These are phyloP conservation scores for Kuraishia cidri DNA, from an alignment of 805 yeast species.

Conservation along the genomic window DNA sequence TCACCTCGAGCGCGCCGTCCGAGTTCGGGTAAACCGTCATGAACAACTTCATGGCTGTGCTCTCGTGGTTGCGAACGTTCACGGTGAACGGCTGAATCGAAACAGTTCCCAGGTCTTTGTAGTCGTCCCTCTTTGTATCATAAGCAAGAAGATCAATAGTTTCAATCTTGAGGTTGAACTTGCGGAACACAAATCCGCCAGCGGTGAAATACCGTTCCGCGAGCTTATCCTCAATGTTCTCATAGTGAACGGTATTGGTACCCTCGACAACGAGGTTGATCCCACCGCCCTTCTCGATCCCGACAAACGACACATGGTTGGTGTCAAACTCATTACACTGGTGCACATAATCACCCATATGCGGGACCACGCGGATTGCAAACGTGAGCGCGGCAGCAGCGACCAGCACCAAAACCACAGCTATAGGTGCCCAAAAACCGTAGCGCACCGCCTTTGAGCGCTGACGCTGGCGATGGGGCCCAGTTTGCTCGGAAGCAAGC, in stretches of 20 bases:
- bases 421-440: too few species aligned
- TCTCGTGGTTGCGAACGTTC: conserved; percentile 15
- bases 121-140: conserved; percentile 9
- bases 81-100: conserved; percentile 23
- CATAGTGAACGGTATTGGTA: conserved; percentile 18
- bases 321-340: conserved; percentile 22
- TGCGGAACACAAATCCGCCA: conserved; percentile 21
- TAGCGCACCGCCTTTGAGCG: too few species aligned
- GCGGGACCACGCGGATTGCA: conserved; percentile 5
- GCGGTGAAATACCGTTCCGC: conserved; percentile 16
- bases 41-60: conserved; percentile 16
- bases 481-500: too few species aligned
- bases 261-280: conserved; percentile 22
- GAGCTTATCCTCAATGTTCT: conserved; percentile 16
- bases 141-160: conserved; percentile 20
- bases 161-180: conserved; percentile 18
- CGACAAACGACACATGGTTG: conserved; percentile 18
- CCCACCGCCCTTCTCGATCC: conserved; percentile 20
- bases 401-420: too few species aligned
- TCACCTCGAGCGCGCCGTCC: conserved; percentile 18
- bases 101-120: conserved; percentile 18
- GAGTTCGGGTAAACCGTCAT: conserved; percentile 23
- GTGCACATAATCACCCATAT: conserved; percentile 19
- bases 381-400: too few species aligned
- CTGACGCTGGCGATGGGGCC: too few species aligned